These are phyloP conservation scores for Cyathus striatus DNA, from an alignment of 768 basidiomycete genomes.

Conservation along the genomic window DNA sequence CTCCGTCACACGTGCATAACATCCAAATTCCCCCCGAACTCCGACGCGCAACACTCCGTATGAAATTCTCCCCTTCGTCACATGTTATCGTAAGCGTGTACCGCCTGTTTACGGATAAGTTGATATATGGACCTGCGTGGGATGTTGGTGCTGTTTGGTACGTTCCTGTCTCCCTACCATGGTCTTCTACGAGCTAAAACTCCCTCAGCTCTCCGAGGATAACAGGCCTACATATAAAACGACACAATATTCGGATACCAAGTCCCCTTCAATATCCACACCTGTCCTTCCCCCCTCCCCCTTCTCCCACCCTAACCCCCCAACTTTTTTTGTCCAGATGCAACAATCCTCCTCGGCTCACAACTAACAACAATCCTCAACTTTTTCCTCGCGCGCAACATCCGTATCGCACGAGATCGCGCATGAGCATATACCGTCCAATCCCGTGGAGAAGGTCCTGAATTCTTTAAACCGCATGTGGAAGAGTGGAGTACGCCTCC, in stretches of 20 bases:
- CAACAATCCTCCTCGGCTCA: slow-evolving; percentile 64
- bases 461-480: slow-evolving; percentile 82
- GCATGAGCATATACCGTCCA: slow-evolving; percentile 83
- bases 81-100: slow-evolving; percentile 86
- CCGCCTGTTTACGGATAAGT: slow-evolving; percentile 69
- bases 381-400: slow-evolving; percentile 82
- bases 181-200: too few relatives aligned
- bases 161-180: slow-evolving; percentile 13
- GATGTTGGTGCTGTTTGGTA: slow-evolving; percentile 70
- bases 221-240: slow-evolving; percentile 53
- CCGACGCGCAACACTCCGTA: slow-evolving; percentile 48
- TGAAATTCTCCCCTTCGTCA: slow-evolving; percentile 75
- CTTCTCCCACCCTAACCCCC: too few relatives aligned
- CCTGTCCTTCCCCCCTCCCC: too few relatives aligned
- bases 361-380: slow-evolving; percentile 73
- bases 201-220: slow-evolving; percentile 52
- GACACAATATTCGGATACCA: slow-evolving; percentile 62
- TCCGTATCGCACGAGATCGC: slow-evolving; percentile 70
- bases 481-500: slow-evolving; percentile 77
- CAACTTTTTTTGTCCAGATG: slow-evolving; percentile 46
- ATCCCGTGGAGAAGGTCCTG: slow-evolving; percentile 75
- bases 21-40: slow-evolving; percentile 46
- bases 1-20: slow-evolving; percentile 12
- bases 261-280: slow-evolving; percentile 64
- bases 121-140: slow-evolving; percentile 73